Base-by-base conservation (phyloP, 345 rosid genomes). In the Populus euphratica region DNA sequence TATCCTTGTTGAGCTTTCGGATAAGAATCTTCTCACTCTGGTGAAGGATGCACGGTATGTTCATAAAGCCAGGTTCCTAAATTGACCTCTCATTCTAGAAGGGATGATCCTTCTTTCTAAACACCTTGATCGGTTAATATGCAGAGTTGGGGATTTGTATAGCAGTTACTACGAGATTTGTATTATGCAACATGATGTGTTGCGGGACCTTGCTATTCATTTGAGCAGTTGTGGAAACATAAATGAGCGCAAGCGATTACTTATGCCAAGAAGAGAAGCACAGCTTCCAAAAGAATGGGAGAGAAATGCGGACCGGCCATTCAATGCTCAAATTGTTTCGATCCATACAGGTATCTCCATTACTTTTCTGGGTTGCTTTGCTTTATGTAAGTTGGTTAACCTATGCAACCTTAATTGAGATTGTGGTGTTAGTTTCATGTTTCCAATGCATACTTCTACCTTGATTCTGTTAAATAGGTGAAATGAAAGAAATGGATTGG, bases 401-500 rank as follows among this genome's bases (percentile, higher is more conserved):
- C 43, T 7, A 3, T 11, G 18, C 73, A 59, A 12, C 44, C 44
- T 43, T 17, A 50, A n/a, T 54, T 36, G 49, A 47, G 20, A 36
- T 54, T 59, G 20, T 35, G n/a, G 33, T 31, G 14, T 54, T 62
- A 10, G 38, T 25, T 78, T 72, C 59, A 20, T 35, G 13, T 36
- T 16, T 54, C 36, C 23, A 13, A 23, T 64, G 23, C 74, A 35
- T 23, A 23, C 39, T 16, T 27, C 9, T 65, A 62, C 59, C 25
- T 41, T 72, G 17, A 49, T 77, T 56, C 52, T 69, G 62, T n/a
- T 50, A 25, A 80, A 67, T 79, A 95, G 99, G 87, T 61, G 90
- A 91, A 81, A 90, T 96, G 94, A 75, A 72, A 50, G 97, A 90
- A 71, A 91, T 89, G 96, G 92, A 88, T n/a, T 93, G 98, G 99